Evolutionary conservation across 768 basidiomycete species (phyloP).

Genomic region (Termitomyces sp.): DNA sequence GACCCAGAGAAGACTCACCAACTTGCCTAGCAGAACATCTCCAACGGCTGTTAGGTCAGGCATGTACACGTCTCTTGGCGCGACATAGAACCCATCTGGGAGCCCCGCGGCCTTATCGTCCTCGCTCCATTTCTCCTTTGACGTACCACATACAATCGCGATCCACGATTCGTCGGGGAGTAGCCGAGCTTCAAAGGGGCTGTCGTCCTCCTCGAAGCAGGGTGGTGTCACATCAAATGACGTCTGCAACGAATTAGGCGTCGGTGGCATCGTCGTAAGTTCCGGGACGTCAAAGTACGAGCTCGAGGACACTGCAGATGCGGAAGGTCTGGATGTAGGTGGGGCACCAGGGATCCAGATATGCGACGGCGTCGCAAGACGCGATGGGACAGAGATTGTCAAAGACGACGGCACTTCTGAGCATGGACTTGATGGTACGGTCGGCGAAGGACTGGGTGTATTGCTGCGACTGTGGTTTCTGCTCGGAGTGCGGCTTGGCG

Average conservation of each 20-base stretch:
- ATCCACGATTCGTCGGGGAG: conserved; percentile 72
- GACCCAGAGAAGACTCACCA: conserved; percentile 35
- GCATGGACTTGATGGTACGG: not conserved
- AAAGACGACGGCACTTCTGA: not conserved
- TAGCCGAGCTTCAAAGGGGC: conserved; percentile 30
- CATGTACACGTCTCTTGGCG: conserved; percentile 76
- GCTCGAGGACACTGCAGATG: not conserved
- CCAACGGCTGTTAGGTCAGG: conserved; percentile 71
- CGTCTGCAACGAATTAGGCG: conserved; percentile 18
- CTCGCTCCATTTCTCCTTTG: conserved; percentile 47
- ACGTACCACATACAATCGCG: conserved; percentile 71
- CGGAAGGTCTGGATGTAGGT: conserved; percentile 33
- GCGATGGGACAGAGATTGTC: conserved; percentile 14
- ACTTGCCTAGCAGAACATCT: conserved; percentile 73
- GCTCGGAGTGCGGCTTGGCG: conserved; percentile 39
- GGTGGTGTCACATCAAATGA: conserved; percentile 7
- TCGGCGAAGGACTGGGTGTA: conserved; percentile 13
- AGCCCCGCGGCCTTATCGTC: conserved; percentile 28
- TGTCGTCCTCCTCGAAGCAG: conserved; percentile 8
- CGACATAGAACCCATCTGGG: conserved; percentile 69
- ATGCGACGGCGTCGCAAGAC: conserved; percentile 47
- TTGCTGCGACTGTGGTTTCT: conserved; percentile 21
- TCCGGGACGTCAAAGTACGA: conserved; percentile 10
- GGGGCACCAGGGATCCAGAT: conserved; percentile 56
- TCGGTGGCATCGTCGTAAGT: conserved; percentile 29